phyloP scores from a whole-genome alignment of 805 yeast species.

The Metschnikowia reukaufii region DNA sequence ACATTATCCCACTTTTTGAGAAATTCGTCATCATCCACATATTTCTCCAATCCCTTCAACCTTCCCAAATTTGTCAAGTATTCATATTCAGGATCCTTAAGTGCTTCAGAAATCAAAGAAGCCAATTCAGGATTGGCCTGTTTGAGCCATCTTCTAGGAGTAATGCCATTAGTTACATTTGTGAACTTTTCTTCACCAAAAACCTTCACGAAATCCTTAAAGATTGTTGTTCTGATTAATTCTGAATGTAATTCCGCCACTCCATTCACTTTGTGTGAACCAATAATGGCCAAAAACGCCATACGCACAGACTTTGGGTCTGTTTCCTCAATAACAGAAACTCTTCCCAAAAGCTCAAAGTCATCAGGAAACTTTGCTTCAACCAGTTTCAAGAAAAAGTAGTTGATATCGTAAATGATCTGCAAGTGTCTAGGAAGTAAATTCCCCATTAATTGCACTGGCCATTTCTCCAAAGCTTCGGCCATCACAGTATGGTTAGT shows the following conservation, averaged over 20 bases:
- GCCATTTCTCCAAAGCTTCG: slow-evolving; percentile 96
- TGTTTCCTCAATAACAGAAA: slow-evolving; percentile 83
- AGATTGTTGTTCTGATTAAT: slow-evolving; percentile 82
- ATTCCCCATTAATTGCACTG: slow-evolving; percentile 73
- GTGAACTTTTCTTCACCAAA: slow-evolving; percentile 83
- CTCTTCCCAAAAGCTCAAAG: slow-evolving; percentile 60
- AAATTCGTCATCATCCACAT: slow-evolving; percentile 67
- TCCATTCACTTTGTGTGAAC: slow-evolving; percentile 92
- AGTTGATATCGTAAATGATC: slow-evolving; percentile 83
- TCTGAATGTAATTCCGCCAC: slow-evolving; percentile 95
- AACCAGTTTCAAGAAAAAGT: slow-evolving; percentile 72
- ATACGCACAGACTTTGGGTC: slow-evolving; percentile 81
- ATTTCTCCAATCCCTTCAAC: slow-evolving; percentile 66
- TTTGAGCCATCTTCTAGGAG: slow-evolving; percentile 94
- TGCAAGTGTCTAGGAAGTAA: slow-evolving; percentile 89
- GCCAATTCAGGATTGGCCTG: slow-evolving; percentile 88
- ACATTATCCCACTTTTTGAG: slow-evolving; percentile 67
- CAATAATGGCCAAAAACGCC: slow-evolving; percentile 90
- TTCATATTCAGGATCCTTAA: slow-evolving; percentile 63
- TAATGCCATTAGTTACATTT: slow-evolving; percentile 91
- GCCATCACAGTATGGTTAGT: slow-evolving; percentile 94
- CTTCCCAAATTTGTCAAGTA: slow-evolving; percentile 66
- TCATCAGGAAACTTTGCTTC: slow-evolving; percentile 77
- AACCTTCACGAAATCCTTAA: slow-evolving; percentile 82
- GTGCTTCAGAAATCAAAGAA: slow-evolving; percentile 65